Base-by-base conservation (phyloP, 257 asterid species). In the Anisodus tanguticus region DNA sequence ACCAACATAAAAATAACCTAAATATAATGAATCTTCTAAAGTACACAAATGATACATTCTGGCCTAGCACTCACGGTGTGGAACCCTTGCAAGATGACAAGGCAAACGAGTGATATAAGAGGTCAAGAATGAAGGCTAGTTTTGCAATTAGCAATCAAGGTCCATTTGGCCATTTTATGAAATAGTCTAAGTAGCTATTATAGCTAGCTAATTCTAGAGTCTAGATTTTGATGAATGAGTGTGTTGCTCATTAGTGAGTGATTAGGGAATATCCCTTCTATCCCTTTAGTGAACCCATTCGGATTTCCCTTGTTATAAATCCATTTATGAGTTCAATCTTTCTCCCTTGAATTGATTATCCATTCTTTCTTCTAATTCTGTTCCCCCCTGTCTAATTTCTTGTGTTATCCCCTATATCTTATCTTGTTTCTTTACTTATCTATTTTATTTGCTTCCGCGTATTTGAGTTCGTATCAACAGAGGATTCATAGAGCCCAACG, bases 241-340 rank as follows among this genome's bases (percentile, higher is more conserved):
- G 45, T 66, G 74, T 67, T 67, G 13, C 74, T 67, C 9, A 5
- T 35, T 35, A 19, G 19, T 67, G 74, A 66, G 49, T 67, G 49
- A 67, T 67, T 35, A 55, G n/a, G 6, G 19, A 67, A 67, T 35
- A 67, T 13, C 74, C 19, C 68, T 62, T 26, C 19, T 35, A 67
- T 13, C 74, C 19, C 68, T 62, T 26, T 63, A 26, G 70, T 63
- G 39, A 63, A 26, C 35, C 74, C 74, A 66, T 66, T 67, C 35
- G 74, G 74, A 67, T 12, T 67, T 67, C 74, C 74, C 74, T 35
- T 35, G n/a, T 67, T 6, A 67, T 35, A 16, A 19, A 67, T 37
- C 74, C 74, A 67, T 67, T 67, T 31, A 31, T 64, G 74, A 67
- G 74, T 67, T 67, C 47, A 67, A 67, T 67, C 49, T 67, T 67